Evolutionary conservation across 2,329 filamentous ascomycete species (phyloP).

Genomic region (Emericellopsis atlantica): DNA sequence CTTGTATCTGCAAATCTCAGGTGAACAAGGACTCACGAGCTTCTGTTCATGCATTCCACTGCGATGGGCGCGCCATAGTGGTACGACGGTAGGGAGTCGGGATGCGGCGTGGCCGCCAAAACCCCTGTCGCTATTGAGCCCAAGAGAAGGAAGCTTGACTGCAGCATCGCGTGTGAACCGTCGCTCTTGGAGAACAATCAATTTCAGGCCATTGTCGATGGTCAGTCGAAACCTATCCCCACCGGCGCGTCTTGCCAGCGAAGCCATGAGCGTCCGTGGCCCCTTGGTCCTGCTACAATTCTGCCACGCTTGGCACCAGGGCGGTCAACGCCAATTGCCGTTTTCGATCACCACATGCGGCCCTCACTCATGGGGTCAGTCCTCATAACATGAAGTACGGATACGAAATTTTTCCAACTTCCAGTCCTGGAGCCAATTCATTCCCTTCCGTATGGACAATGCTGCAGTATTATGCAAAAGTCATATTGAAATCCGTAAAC

Average conservation of each 20-base stretch:
- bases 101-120: constrained; percentile 13
- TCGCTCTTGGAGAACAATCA: too few relatives aligned
- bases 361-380: too few relatives aligned
- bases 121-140: constrained; percentile 13
- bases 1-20: not conserved
- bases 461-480: not conserved
- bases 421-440: not conserved
- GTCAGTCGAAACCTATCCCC: too few relatives aligned
- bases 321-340: too few relatives aligned
- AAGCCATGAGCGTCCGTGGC: too few relatives aligned
- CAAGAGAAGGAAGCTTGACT: constrained; percentile 4
- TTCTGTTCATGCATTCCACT: constrained; percentile 64
- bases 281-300: too few relatives aligned
- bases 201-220: too few relatives aligned
- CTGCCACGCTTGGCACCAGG: too few relatives aligned
- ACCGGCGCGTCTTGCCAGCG: too few relatives aligned
- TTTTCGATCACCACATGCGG: too few relatives aligned
- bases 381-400: too few relatives aligned
- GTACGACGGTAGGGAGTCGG: constrained; percentile 43
- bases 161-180: not conserved
- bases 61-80: constrained; percentile 54
- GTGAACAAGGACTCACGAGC: constrained; percentile 39
- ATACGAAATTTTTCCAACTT: not conserved
- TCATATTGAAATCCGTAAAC: not conserved
- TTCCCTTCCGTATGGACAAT: not conserved